These are phyloP conservation scores for Geosmithia flava DNA, from an alignment of 2,329 filamentous ascomycete species.

Conservation along the genomic window DNA sequence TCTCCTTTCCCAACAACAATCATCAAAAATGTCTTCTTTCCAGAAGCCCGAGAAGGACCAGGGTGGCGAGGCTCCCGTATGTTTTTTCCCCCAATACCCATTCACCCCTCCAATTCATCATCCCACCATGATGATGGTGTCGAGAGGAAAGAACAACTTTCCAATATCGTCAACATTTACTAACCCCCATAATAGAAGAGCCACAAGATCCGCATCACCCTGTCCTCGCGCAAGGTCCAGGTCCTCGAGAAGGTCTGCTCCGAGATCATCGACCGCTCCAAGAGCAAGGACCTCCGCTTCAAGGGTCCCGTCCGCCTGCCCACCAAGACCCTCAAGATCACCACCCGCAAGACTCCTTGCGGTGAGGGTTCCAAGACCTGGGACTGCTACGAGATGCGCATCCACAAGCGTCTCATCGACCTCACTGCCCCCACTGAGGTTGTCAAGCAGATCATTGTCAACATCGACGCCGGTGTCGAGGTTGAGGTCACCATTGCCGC, in stretches of 20 bases:
- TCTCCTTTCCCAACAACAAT: slow-evolving; percentile 13
- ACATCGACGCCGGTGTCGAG: slow-evolving; percentile 89
- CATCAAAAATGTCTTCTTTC: slow-evolving; percentile 64
- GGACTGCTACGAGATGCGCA: slow-evolving; percentile 98
- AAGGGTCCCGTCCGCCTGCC: slow-evolving; percentile 97
- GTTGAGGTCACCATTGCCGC: slow-evolving; percentile 88
- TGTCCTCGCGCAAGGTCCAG: slow-evolving; percentile 88
- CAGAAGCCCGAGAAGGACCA: slow-evolving; percentile 92
- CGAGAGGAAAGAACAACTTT: no score
- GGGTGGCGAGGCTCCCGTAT: slow-evolving; percentile 73
- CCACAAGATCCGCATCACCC: slow-evolving; percentile 97
- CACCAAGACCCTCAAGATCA: slow-evolving; percentile 93
- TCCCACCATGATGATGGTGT: not conserved
- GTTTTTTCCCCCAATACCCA: slow-evolving; percentile 18
- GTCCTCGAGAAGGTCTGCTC: slow-evolving; percentile 96
- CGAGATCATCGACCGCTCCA: slow-evolving; percentile 97
- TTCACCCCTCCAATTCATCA: no score
- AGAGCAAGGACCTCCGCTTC: slow-evolving; percentile 95
- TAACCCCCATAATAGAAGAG: slow-evolving; percentile 50
- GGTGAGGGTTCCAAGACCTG: slow-evolving; percentile 99
- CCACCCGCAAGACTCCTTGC: slow-evolving; percentile 97
- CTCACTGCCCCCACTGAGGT: slow-evolving; percentile 96
- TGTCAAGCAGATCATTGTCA: slow-evolving; percentile 94
- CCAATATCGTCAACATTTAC: not conserved
- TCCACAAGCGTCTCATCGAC: slow-evolving; percentile 97